A percentile compares a stretch with the other conserved stretches of the same genome.
These are phyloP conservation scores for Plantago major DNA, from an alignment of 257 asterid species.

Conservation along the genomic window DNA sequence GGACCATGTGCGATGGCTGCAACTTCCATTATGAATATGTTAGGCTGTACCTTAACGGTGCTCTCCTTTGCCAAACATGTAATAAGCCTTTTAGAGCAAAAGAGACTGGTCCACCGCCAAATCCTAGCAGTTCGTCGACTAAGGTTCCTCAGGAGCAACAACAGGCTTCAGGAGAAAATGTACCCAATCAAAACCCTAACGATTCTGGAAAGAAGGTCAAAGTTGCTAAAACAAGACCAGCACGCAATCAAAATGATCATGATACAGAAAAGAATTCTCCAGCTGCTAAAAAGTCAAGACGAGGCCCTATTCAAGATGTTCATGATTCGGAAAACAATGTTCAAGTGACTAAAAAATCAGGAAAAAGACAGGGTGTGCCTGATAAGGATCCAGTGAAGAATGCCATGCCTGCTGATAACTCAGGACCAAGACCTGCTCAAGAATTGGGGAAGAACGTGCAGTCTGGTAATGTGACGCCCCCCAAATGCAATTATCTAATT, in stretches of 20 bases:
- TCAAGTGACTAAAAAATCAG: background rate
- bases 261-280: background rate
- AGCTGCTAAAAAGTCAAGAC: background rate
- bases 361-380: no score
- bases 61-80: background rate
- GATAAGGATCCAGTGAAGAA: no score
- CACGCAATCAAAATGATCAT: background rate
- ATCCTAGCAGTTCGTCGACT: background rate
- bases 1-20: background rate
- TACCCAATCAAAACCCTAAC: background rate
- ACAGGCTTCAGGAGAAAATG: background rate
- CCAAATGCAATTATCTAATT: no score
- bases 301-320: background rate
- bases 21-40: background rate
- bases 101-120: slow-evolving; percentile 2
- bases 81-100: background rate
- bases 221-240: background rate
- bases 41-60: background rate
- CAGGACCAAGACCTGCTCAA: no score
- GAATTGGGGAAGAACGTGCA: no score
- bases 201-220: background rate
- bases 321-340: background rate
- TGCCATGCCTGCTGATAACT: no score
- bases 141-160: background rate
- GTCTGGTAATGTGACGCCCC: no score